A percentile compares a stretch with the other conserved stretches of the same genome.
These are phyloP conservation scores for Polyplosphaeria fusca DNA, from an alignment of 495 filamentous ascomycete species.

Conservation along the genomic window DNA sequence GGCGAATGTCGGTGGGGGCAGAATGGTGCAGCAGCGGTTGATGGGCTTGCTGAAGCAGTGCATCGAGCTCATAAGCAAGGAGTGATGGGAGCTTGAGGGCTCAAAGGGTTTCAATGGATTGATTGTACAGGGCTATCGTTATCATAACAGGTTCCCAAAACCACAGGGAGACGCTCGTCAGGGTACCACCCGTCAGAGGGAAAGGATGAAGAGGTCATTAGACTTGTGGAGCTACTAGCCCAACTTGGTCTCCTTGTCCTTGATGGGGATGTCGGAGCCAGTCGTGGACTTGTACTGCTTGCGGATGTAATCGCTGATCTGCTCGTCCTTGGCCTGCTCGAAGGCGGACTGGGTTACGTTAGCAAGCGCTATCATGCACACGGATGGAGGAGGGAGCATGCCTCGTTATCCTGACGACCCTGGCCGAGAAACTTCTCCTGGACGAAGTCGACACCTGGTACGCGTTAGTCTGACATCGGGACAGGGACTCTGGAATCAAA, in stretches of 20 bases:
- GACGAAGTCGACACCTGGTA: slow-evolving; percentile 60
- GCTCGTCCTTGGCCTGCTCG: slow-evolving; percentile 73
- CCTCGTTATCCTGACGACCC: slow-evolving; percentile 65
- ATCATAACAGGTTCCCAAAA: no score
- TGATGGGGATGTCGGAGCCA: slow-evolving; percentile 60
- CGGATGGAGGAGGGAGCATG: neutral
- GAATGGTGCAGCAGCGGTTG: slow-evolving; percentile 9
- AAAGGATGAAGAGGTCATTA: no score
- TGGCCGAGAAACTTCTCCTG: slow-evolving; percentile 65
- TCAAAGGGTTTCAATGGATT: neutral
- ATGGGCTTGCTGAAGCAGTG: slow-evolving; percentile 12
- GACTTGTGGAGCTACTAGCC: no score
- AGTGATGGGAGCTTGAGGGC: neutral
- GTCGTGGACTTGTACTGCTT: slow-evolving; percentile 58
- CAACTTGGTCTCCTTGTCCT: slow-evolving; percentile 56
- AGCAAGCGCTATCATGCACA: neutral
- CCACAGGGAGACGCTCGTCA: no score
- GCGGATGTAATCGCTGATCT: slow-evolving; percentile 53
- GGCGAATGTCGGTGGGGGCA: slow-evolving; percentile 3
- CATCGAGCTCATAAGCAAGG: slow-evolving; percentile 1
- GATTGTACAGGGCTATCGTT: neutral
- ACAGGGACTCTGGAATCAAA: neutral
- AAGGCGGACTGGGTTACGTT: slow-evolving; percentile 46
- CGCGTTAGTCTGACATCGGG: slow-evolving; percentile 9
- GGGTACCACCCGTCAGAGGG: no score